Evolutionary conservation across 2,329 filamentous ascomycete species (phyloP).

Genomic region (Curvularia spicifera): DNA sequence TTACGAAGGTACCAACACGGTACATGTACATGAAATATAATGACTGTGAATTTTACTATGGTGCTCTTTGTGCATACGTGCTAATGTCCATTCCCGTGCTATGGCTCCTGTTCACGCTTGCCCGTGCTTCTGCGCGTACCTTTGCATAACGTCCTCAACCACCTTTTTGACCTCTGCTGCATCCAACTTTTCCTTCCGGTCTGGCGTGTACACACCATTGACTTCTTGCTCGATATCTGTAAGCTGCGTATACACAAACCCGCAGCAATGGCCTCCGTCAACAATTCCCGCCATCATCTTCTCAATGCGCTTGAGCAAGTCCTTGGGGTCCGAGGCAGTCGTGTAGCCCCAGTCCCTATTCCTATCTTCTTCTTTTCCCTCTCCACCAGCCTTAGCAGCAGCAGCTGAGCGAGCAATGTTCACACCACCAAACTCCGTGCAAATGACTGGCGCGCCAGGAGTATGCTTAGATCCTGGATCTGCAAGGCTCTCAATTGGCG

Average conservation of each 20-base stretch:
- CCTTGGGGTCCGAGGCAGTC: slow-evolving; percentile 65
- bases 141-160: slow-evolving; percentile 55
- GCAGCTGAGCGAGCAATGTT: slow-evolving; percentile 62
- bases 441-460: slow-evolving; percentile 66
- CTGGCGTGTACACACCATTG: slow-evolving; percentile 70
- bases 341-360: slow-evolving; percentile 69
- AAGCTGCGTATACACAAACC: slow-evolving; percentile 72
- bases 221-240: slow-evolving; percentile 70
- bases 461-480: slow-evolving; percentile 58
- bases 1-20: not conserved
- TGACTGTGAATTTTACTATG: not conserved
- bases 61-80: not conserved
- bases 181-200: slow-evolving; percentile 66
- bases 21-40: not conserved
- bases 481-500: slow-evolving; percentile 46
- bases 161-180: slow-evolving; percentile 63
- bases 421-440: slow-evolving; percentile 72
- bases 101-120: not conserved
- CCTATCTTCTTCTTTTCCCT: slow-evolving; percentile 44
- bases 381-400: slow-evolving; percentile 27
- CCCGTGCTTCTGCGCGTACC: slow-evolving; percentile 31
- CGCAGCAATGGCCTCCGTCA: slow-evolving; percentile 63
- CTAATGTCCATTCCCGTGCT: not conserved
- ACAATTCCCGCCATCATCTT: slow-evolving; percentile 65
- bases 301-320: slow-evolving; percentile 65